phyloP scores from a whole-genome alignment of 768 basidiomycete species.

The Mycena albidolilacea region DNA sequence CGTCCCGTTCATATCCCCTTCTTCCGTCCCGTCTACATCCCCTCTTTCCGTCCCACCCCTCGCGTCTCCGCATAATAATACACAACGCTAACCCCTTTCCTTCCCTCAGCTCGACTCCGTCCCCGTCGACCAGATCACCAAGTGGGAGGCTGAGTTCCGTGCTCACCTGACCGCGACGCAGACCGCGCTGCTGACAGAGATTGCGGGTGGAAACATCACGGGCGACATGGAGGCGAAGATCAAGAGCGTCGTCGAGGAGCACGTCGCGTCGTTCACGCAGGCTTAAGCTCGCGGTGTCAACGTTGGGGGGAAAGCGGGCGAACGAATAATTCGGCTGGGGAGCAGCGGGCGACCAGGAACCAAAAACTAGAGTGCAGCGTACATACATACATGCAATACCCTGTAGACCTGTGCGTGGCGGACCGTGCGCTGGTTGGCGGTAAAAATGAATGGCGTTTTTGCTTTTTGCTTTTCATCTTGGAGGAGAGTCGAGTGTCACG shows the following conservation, averaged over 20 bases:
- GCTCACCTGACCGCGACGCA: constrained; percentile 86
- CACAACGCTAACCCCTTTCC: constrained; percentile 14
- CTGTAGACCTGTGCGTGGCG: constrained; percentile 25
- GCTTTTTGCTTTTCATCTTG: background rate
- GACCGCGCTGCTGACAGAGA: constrained; percentile 84
- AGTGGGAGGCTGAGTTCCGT: constrained; percentile 95
- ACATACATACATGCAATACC: background rate
- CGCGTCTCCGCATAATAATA: background rate
- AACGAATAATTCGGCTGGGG: constrained; percentile 12
- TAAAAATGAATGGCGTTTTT: constrained; percentile 36
- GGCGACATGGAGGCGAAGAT: constrained; percentile 94
- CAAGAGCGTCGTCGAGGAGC: constrained; percentile 94
- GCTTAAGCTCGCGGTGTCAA: constrained; percentile 49
- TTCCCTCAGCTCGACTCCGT: constrained; percentile 86
- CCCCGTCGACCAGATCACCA: constrained; percentile 94
- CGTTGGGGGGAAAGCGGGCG: background rate
- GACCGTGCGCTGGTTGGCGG: constrained; percentile 25
- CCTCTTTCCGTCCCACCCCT: no score
- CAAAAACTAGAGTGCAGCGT: constrained; percentile 21
- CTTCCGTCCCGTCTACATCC: no score
- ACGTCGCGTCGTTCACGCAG: constrained; percentile 83
- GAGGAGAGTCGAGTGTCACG: no score
- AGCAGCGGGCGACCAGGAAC: background rate
- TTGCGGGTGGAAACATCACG: constrained; percentile 86
- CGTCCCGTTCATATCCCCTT: no score